A percentile compares a stretch with the other conserved stretches of the same genome.
These are phyloP conservation scores for Elaeis guineensis DNA, from an alignment of 176 grass and related monocot genomes.

Conservation along the genomic window DNA sequence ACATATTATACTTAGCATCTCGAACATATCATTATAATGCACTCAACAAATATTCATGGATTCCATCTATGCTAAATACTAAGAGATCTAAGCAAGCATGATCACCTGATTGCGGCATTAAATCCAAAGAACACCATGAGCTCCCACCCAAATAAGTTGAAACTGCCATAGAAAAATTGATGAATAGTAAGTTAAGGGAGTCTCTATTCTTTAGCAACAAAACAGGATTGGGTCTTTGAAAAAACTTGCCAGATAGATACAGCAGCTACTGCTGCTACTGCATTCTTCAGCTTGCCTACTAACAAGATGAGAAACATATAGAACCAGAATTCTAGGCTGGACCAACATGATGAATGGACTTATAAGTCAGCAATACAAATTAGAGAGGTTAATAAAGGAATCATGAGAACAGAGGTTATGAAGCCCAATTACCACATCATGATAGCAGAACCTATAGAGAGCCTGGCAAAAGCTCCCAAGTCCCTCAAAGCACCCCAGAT, in stretches of 20 bases:
- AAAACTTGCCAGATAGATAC: constrained; percentile 66
- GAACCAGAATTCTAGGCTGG: constrained; percentile 85
- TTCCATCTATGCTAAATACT: too few relatives aligned
- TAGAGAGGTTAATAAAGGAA: too few relatives aligned
- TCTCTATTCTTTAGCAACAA: background rate
- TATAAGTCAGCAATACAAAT: too few relatives aligned
- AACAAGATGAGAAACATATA: constrained; percentile 78
- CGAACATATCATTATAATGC: too few relatives aligned
- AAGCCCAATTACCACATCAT: constrained; percentile 54
- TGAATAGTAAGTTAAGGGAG: background rate
- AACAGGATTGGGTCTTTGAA: background rate
- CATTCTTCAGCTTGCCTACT: constrained; percentile 61
- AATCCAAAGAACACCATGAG: constrained; percentile 93
- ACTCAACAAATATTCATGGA: too few relatives aligned
- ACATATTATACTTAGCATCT: background rate
- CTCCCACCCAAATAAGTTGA: constrained; percentile 71
- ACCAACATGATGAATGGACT: background rate
- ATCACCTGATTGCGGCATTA: constrained; percentile 83
- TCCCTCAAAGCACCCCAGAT: constrained; percentile 48
- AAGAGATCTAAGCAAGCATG: too few relatives aligned
- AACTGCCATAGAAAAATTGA: constrained; percentile 22
- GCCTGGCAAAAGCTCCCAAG: constrained; percentile 45
- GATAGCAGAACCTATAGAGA: constrained; percentile 76
- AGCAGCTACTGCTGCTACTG: constrained; percentile 73
- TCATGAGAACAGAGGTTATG: too few relatives aligned